Evolutionary conservation across 164 flowering plant genomes (phyloP).

Genomic region (Chimonanthus salicifolius): DNA sequence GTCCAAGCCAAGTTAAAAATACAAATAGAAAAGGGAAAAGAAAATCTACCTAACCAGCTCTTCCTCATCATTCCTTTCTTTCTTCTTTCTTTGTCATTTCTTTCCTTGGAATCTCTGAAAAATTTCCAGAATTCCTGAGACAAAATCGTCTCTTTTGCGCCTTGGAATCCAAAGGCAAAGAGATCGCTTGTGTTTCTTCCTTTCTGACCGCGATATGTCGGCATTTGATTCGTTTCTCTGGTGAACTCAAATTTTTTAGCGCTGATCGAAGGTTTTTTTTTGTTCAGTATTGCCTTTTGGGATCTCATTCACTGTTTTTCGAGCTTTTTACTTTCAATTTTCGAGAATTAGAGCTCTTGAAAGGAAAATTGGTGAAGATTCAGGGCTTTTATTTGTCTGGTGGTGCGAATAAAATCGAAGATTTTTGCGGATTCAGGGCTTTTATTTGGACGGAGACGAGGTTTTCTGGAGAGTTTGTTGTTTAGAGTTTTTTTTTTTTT

Average conservation of each 20-base stretch:
- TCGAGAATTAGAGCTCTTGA: neutral
- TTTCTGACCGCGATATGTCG: neutral
- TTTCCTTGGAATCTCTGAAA: neutral
- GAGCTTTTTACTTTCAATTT: no score
- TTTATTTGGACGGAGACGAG: no score
- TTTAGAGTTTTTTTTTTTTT: no score
- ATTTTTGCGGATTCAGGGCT: no score
- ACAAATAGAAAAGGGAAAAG: neutral
- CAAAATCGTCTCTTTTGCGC: neutral
- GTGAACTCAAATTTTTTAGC: neutral
- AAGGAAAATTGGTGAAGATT: no score
- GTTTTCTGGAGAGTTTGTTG: no score
- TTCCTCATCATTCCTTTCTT: neutral
- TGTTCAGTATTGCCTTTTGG: neutral
- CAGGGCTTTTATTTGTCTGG: no score
- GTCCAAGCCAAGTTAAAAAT: neutral
- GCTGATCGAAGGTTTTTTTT: no score
- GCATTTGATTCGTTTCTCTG: neutral
- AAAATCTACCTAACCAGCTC: neutral
- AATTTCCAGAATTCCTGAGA: neutral
- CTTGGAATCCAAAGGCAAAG: neutral
- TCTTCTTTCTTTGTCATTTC: neutral
- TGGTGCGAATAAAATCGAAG: no score
- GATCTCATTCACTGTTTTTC: neutral
- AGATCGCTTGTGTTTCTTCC: neutral